Conservation (phyloP, 2,329 filamentous ascomycete species). For the Aspergillus sojae region DNA sequence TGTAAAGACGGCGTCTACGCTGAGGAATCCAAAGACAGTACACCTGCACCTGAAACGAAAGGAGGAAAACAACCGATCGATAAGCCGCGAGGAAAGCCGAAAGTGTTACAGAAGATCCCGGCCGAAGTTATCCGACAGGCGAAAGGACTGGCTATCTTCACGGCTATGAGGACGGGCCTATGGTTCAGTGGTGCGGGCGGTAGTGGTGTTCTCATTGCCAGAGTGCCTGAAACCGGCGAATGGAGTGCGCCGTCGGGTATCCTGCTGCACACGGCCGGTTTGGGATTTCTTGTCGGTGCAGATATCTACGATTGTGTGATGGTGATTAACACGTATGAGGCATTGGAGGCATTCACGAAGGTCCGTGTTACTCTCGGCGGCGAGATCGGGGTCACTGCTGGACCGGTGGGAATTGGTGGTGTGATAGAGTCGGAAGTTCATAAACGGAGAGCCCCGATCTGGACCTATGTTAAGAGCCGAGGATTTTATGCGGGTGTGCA, state of each 20-base stretch:
- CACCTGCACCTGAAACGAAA: conserved; percentile 16
- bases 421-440: conserved; percentile 69
- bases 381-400: conserved; percentile 74
- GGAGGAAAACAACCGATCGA: conserved; percentile 44
- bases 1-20: conserved; percentile 76
- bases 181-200: conserved; percentile 93
- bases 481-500: conserved; percentile 85
- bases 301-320: conserved; percentile 95
- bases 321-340: conserved; percentile 85
- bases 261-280: conserved; percentile 80
- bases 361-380: conserved; percentile 77
- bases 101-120: conserved; percentile 78
- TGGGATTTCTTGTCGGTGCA: conserved; percentile 86
- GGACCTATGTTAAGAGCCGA: conserved; percentile 83
- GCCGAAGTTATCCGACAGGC: conserved; percentile 82
- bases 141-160: conserved; percentile 88
- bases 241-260: conserved; percentile 92
- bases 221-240: conserved; percentile 74
- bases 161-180: conserved; percentile 87
- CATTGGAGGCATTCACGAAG: conserved; percentile 79
- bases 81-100: conserved; percentile 61
- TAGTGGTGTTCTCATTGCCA: conserved; percentile 81
- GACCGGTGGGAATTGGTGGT: conserved; percentile 75
- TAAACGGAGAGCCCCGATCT: conserved; percentile 70
- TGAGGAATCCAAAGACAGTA: conserved; percentile 54